These are phyloP conservation scores for Medicago arabica DNA, from an alignment of 306 rosid species.

Conservation along the genomic window DNA sequence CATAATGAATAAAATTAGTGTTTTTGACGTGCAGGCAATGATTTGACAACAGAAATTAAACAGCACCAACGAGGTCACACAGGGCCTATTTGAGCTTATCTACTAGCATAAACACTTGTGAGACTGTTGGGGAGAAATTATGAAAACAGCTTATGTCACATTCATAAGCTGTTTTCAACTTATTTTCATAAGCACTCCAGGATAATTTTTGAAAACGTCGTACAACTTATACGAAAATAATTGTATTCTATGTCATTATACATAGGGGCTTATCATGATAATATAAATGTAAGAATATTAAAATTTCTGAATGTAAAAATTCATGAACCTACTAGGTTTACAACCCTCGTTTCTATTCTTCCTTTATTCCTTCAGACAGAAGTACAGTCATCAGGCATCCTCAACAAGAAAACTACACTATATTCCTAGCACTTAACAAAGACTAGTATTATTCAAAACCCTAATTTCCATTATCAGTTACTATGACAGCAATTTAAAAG, in stretches of 20 bases:
- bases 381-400: not conserved
- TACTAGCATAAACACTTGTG: too few relatives aligned
- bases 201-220: too few relatives aligned
- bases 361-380: not conserved
- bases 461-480: constrained; percentile 7
- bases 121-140: too few relatives aligned
- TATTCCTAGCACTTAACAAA: constrained; percentile 14
- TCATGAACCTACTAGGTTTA: constrained; percentile 25
- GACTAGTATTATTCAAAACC: not conserved
- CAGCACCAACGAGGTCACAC: constrained; percentile 10
- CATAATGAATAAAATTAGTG: not conserved
- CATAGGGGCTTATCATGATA: not conserved
- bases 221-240: too few relatives aligned
- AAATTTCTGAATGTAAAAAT: not conserved
- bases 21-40: not conserved
- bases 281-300: not conserved
- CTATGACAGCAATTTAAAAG: not conserved
- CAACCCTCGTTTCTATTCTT: not conserved
- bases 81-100: too few relatives aligned
- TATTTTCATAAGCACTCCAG: too few relatives aligned
- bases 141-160: too few relatives aligned
- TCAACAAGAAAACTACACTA: constrained; percentile 11
- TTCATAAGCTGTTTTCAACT: too few relatives aligned
- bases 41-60: constrained; percentile 5
- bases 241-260: too few relatives aligned